Evolutionary conservation across 179 eudicot species (phyloP).

Genomic region (Camellia oleifera): DNA sequence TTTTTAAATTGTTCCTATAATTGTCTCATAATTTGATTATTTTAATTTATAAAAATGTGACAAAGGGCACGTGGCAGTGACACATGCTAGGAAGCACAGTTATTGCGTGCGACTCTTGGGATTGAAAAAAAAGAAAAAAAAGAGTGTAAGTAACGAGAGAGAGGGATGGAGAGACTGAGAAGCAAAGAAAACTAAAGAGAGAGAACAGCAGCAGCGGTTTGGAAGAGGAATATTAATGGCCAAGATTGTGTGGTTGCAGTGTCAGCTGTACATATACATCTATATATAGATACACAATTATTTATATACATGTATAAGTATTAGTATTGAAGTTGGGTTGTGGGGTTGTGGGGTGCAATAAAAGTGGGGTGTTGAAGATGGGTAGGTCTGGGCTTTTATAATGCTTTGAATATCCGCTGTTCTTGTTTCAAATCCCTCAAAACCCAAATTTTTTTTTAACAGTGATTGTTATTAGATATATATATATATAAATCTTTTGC

Average conservation of each 20-base stretch:
- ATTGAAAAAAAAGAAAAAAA: not conserved
- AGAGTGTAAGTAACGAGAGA: not conserved
- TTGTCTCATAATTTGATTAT: no score
- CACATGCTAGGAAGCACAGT: constrained; percentile 6
- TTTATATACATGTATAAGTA: not conserved
- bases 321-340: not conserved
- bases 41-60: not conserved
- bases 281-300: not conserved
- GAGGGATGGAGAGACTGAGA: constrained; percentile 23
- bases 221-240: constrained; percentile 38
- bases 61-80: constrained; percentile 6
- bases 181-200: constrained; percentile 21
- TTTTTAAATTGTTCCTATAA: no score
- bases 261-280: constrained; percentile 17
- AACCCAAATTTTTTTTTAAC: constrained; percentile 8
- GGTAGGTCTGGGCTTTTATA: constrained; percentile 29
- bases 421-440: constrained; percentile 6
- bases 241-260: constrained; percentile 26
- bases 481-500: not conserved
- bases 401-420: constrained; percentile 17
- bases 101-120: constrained; percentile 14
- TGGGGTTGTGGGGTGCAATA: not conserved
- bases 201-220: not conserved
- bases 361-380: constrained; percentile 19
- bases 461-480: constrained; percentile 13